phyloP scores from a whole-genome alignment of 1,284 basidiomycete genomes.

The Caloboletus inedulis region DNA sequence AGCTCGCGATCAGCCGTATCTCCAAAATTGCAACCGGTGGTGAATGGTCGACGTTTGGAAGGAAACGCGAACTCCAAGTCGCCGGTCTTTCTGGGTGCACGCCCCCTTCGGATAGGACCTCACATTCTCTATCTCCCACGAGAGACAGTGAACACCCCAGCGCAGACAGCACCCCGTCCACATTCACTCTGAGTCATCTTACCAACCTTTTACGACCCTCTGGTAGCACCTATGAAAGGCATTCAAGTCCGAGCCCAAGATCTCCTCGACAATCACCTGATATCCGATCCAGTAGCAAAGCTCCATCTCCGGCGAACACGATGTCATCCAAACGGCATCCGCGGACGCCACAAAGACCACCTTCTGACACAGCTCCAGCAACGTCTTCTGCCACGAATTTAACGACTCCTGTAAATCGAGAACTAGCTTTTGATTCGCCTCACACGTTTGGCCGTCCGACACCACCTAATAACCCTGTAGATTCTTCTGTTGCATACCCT shows the following conservation, averaged over 20 bases:
- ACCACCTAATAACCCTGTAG: slow-evolving; percentile 26
- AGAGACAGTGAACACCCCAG: slow-evolving; percentile 13
- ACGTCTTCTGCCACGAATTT: slow-evolving; percentile 17
- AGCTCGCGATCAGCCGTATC: slow-evolving; percentile 21
- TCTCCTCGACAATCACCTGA: slow-evolving; percentile 23
- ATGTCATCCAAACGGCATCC: slow-evolving; percentile 28
- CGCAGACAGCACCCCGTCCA: slow-evolving; percentile 17
- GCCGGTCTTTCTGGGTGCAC: slow-evolving; percentile 14
- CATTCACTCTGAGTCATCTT: slow-evolving; percentile 23
- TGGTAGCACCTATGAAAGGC: slow-evolving; percentile 3
- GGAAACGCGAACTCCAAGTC: slow-evolving; percentile 23
- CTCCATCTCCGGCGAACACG: slow-evolving; percentile 29
- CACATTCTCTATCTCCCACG: slow-evolving; percentile 19
- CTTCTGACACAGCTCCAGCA: slow-evolving; percentile 18
- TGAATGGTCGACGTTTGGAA: slow-evolving; percentile 46
- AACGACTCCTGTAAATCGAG: slow-evolving; percentile 23
- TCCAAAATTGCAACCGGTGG: slow-evolving; percentile 29
- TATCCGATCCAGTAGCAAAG: slow-evolving; percentile 16
- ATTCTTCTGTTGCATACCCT: slow-evolving; percentile 23
- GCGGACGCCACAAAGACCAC: slow-evolving; percentile 27
- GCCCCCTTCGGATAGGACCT: slow-evolving; percentile 10
- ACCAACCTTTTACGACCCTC: slow-evolving; percentile 12
- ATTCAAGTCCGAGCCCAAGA: slow-evolving; percentile 12
- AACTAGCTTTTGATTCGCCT: slow-evolving; percentile 32
- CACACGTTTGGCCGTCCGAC: slow-evolving; percentile 41